Conservation (phyloP, 169 alveolate genomes). For the Cryptosporidium ubiquitum region DNA sequence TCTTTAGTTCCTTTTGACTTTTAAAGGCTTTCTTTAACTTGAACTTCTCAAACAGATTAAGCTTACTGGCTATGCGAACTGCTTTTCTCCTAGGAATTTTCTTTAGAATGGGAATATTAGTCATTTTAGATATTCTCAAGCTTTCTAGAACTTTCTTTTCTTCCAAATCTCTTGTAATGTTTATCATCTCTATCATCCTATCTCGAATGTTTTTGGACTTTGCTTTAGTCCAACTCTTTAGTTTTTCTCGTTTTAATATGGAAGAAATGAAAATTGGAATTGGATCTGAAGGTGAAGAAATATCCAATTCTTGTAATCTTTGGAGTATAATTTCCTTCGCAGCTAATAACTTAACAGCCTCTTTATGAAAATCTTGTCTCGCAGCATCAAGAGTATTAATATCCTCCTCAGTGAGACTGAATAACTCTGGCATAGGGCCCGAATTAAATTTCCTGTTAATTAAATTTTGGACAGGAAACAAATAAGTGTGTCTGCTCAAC, state of each 20-base stretch:
- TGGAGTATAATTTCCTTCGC: background rate
- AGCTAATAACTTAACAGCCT: background rate
- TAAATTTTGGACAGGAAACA: background rate
- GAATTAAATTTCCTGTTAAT: background rate
- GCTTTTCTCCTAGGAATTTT: background rate
- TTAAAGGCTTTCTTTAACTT: background rate
- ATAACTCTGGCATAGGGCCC: background rate
- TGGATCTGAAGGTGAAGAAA: background rate
- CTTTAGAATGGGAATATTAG: background rate
- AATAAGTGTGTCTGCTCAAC: conserved; percentile 6
- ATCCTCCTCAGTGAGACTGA: background rate
- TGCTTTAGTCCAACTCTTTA: background rate
- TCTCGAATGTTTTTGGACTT: background rate
- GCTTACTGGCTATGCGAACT: background rate
- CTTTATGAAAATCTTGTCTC: background rate
- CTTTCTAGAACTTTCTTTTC: background rate
- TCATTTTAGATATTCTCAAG: background rate
- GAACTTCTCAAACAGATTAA: background rate
- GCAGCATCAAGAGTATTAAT: background rate
- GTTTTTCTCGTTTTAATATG: background rate
- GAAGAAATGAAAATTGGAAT: background rate
- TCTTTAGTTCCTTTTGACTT: background rate
- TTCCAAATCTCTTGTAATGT: background rate
- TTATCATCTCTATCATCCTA: background rate
- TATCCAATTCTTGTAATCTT: background rate